Base-by-base conservation (phyloP, 2,329 filamentous ascomycete species). In the Colletotrichum echinochloae region DNA sequence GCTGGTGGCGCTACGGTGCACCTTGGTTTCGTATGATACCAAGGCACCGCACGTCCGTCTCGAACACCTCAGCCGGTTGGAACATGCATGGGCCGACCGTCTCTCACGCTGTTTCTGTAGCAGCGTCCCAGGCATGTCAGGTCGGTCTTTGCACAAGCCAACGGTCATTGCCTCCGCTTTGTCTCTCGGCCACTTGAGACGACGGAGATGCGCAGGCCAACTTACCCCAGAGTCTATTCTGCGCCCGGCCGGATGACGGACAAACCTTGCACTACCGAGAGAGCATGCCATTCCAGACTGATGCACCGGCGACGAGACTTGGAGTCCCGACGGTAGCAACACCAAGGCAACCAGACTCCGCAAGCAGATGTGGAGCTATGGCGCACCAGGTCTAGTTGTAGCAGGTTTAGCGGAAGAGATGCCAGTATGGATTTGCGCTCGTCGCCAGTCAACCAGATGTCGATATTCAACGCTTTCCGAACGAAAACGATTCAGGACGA, bases 181-280 rank as follows among this genome's bases (percentile, higher is more conserved):
- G 54, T 70, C 49, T 51, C 30, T 49, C 56, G 33, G 63, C 46
- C 56, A 61, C 49, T 61, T 65, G 62, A 49, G 63, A 66, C 63
- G 55, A 70, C 48, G 30, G 56, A 57, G 48, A 56, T 30, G 56
- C 37, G 51, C 49, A 66, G 48, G 30, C 48, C 52, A 66, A 46
- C 44, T 46, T n/a, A 37, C 20, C 44, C 30, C 30, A 39, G 49
- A 65, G 61, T 54, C 44, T 35, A 56, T 35, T 35, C 54, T 55
- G 46, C 37, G 33, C 66, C 39, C 55, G 37, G 66, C 62, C 61
- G 62, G 59, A 56, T 60, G 48, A 39, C 23, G 35, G 23, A 52
- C 23, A 2, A 12, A 48, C 60, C 35, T 44, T 33, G 28, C 23
- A 54, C 12, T 41, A 49, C 26, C 20, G 8, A 55, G 33, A 55